Conservation (phyloP, 257 asterid species). For the Prunella vulgaris region DNA sequence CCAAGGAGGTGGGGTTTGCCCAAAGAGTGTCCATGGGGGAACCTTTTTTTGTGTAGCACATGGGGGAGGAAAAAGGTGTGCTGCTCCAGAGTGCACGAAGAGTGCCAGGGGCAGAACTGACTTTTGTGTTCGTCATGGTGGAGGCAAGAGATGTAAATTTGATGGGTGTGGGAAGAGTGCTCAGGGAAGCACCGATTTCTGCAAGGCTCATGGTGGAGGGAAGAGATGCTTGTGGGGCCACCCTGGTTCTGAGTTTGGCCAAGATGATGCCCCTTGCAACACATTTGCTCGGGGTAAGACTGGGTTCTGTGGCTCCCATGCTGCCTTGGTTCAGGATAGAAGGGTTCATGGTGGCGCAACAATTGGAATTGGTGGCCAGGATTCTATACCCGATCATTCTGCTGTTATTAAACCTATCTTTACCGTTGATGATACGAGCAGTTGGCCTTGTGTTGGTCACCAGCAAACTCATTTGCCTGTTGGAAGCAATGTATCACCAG, state of each 20-base stretch:
- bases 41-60: constrained; percentile 87
- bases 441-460: constrained; percentile 26
- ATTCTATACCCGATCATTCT: constrained; percentile 26
- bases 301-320: constrained; percentile 74
- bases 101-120: constrained; percentile 95
- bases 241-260: constrained; percentile 58
- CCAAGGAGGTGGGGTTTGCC: constrained; percentile 77
- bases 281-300: constrained; percentile 68
- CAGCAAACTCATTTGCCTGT: constrained; percentile 26
- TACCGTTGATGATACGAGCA: constrained; percentile 27
- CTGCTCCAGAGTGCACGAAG: constrained; percentile 70
- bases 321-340: constrained; percentile 72
- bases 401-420: constrained; percentile 33
- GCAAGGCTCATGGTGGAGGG: constrained; percentile 98
- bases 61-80: constrained; percentile 93
- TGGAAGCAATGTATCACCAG: constrained; percentile 28
- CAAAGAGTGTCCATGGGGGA: constrained; percentile 95
- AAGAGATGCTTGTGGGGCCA: constrained; percentile 91
- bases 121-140: constrained; percentile 89
- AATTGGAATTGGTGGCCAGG: constrained; percentile 40
- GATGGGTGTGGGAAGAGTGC: constrained; percentile 93
- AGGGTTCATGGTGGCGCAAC: constrained; percentile 88
- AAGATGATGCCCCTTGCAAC: constrained; percentile 58
- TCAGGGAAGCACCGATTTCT: constrained; percentile 92
- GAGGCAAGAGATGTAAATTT: constrained; percentile 81